Conservation (phyloP, 2,329 filamentous ascomycete species). For the Calonectria pseudoreteaudii region DNA sequence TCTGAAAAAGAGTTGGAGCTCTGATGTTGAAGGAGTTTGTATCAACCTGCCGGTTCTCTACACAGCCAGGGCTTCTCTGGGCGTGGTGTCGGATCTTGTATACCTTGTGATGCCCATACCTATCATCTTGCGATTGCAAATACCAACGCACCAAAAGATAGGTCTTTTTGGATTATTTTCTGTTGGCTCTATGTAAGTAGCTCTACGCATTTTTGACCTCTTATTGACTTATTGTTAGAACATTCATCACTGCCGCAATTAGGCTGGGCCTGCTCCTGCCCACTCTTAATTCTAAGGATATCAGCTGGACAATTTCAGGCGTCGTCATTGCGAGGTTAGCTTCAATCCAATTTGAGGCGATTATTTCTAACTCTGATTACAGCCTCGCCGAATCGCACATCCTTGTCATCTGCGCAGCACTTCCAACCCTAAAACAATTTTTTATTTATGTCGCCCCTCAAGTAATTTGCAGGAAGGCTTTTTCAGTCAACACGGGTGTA, state of each 20-base stretch:
- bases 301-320: conserved; percentile 27
- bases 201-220: neutral
- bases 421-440: conserved; percentile 28
- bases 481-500: neutral
- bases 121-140: conserved; percentile 55
- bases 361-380: neutral
- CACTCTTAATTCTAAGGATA: conserved; percentile 5
- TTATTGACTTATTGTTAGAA: neutral
- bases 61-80: conserved; percentile 57
- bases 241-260: conserved; percentile 28
- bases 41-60: conserved; percentile 58
- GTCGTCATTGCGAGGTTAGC: neutral
- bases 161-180: conserved; percentile 55
- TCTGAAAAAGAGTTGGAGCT: conserved; percentile 38
- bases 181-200: conserved; percentile 45
- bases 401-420: conserved; percentile 26
- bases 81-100: conserved; percentile 58
- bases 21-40: conserved; percentile 47
- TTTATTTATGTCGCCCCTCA: conserved; percentile 23
- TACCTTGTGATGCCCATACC: conserved; percentile 58
- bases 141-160: conserved; percentile 58
- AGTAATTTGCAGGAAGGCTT: neutral
- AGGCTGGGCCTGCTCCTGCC: conserved; percentile 21
- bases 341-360: neutral
- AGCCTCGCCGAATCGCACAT: conserved; percentile 33